Base-by-base conservation (phyloP, 1,284 basidiomycete species). In the Tetrapyrgos nigripes region DNA sequence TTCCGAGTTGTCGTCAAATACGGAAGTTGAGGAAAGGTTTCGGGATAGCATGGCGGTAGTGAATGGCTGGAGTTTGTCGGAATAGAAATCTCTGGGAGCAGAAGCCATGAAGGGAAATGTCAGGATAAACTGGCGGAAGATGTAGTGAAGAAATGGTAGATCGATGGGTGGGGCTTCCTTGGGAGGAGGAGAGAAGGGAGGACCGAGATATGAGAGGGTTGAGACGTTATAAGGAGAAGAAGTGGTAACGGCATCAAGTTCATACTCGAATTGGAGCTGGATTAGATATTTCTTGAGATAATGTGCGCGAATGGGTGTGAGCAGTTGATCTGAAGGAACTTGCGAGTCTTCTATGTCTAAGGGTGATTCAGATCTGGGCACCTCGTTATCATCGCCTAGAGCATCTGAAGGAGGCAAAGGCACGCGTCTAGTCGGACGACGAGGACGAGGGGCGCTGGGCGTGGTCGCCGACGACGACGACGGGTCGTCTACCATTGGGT, bases 281-380 rank as follows among this genome's bases (percentile, higher is more conserved):
- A 98, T 85, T 55, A 98, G 87, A n/a, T 91, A 84, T 75, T 97
- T 96, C 79, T 97, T 98, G 71, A 98, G 90, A 74, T 98, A 98
- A 71, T 98, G 96, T 1, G 94, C 94, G 40, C 94, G 88, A 28
- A 96, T 76, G 4, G 96, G 92, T 0, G 93, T 93, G 49, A 97
- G 50, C 19, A 59, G 19, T 57, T 57, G 35, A 8, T 60, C 46
- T 52, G 53, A 23, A 49, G 57, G 56, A 27, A 48, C 56, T 28
- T 35, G 29, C 24, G 62, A 40, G 45, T 17, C 21, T 57, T 56
- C 31, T 45, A 29, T 21, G 44, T 52, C 31, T 49, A 45, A 43
- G 28, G 58, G 44, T 21, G 46, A 37, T 24, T 29, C 53, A 9
- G 55, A 27, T 37, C 46, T 40, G 33, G 58, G 48, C 31, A 52